Evolutionary conservation across 495 filamentous ascomycete species (phyloP).

Genomic region (Annulohypoxylon moriforme): DNA sequence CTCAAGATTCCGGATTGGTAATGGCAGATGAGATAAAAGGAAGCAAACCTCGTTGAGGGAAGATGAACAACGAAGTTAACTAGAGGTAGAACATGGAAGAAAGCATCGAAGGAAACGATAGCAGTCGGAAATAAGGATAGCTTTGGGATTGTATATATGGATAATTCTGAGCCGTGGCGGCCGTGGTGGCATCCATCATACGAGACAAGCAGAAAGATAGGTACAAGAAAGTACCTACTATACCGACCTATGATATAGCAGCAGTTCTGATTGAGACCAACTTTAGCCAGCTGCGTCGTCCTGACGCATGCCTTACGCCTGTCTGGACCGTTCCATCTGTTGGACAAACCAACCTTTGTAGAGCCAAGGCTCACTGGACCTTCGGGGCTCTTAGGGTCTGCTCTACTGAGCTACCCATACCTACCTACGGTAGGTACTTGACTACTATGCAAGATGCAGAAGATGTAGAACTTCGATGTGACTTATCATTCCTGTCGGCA

Average conservation of each 20-base stretch:
- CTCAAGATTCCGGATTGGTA: slow-evolving; percentile 5
- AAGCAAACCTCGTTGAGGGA: background rate
- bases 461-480: slow-evolving; percentile 5
- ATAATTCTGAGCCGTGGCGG: slow-evolving; percentile 14
- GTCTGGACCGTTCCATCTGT: slow-evolving; percentile 32
- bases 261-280: background rate
- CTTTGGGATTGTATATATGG: slow-evolving; percentile 21
- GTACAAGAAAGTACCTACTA: slow-evolving; percentile 1
- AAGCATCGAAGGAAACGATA: background rate
- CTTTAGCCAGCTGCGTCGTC: slow-evolving; percentile 33
- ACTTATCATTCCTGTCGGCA: background rate
- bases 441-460: slow-evolving; percentile 1
- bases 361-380: slow-evolving; percentile 17
- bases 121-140: background rate
- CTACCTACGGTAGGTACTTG: no score
- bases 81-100: background rate
- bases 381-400: background rate
- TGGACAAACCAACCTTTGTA: slow-evolving; percentile 14
- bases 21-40: background rate
- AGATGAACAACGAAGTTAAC: slow-evolving; percentile 2
- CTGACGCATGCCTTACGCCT: slow-evolving; percentile 40
- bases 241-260: slow-evolving; percentile 17
- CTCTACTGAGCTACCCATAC: background rate
- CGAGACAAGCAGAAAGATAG: slow-evolving; percentile 5
- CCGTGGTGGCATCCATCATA: slow-evolving; percentile 27